A percentile compares a stretch with the other conserved stretches of the same genome.
Evolutionary conservation across 2,329 filamentous ascomycete species (phyloP).

Genomic region (Rhynchosporium secalis): DNA sequence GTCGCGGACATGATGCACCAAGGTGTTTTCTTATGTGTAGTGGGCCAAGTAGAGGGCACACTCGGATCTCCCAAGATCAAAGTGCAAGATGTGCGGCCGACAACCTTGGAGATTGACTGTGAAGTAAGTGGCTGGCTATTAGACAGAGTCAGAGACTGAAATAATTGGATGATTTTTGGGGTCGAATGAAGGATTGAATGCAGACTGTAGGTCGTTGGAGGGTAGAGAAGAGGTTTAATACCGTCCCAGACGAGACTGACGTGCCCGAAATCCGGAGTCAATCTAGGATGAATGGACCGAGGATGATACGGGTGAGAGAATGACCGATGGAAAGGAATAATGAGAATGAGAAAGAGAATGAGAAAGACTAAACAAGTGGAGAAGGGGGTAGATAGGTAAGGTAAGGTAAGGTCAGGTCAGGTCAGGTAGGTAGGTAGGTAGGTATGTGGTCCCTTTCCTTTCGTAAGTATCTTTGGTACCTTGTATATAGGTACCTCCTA

Average conservation of each 20-base stretch:
- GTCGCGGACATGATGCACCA: slow-evolving; percentile 1
- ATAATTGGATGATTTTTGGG: not conserved
- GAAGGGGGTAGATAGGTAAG: no score
- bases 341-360: not conserved
- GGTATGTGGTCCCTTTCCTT: no score
- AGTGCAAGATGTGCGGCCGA: no score
- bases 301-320: slow-evolving; percentile 8
- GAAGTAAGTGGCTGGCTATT: no score
- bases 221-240: slow-evolving; percentile 6
- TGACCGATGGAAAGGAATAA: not conserved
- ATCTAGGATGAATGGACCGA: slow-evolving; percentile 14
- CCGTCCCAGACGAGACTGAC: not conserved
- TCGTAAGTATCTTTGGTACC: no score
- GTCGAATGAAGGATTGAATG: not conserved
- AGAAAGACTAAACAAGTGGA: no score
- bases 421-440: no score
- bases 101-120: no score
- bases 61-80: not conserved
- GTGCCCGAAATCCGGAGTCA: slow-evolving; percentile 4
- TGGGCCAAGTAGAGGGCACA: not conserved
- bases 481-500: no score
- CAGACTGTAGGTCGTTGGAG: not conserved
- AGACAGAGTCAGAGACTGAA: not conserved
- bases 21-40: not conserved
- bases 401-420: no score